These are phyloP conservation scores for Aspergillus texensis DNA, from an alignment of 2,329 filamentous ascomycete species.

Conservation along the genomic window DNA sequence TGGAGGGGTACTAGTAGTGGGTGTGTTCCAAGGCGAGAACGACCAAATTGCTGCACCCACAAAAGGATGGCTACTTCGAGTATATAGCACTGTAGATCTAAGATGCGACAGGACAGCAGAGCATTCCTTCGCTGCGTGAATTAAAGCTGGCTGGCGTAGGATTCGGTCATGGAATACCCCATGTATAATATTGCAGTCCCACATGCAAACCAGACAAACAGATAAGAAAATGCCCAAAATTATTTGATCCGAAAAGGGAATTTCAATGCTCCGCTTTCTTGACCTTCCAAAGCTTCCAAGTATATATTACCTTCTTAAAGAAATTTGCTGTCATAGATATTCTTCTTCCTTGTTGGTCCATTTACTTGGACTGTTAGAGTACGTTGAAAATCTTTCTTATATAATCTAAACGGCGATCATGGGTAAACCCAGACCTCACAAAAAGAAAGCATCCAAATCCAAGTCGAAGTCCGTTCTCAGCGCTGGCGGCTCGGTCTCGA, in stretches of 20 bases:
- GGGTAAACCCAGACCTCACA: conserved; percentile 56
- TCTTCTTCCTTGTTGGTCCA: background rate
- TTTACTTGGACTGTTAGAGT: conserved; percentile 7
- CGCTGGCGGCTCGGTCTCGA: conserved; percentile 41
- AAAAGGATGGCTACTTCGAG: background rate
- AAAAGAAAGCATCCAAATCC: conserved; percentile 46
- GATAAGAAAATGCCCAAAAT: conserved; percentile 33
- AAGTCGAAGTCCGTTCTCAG: conserved; percentile 48
- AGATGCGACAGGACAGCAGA: background rate
- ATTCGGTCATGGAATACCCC: conserved; percentile 18
- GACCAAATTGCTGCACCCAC: background rate
- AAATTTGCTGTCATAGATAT: background rate
- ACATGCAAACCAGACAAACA: conserved; percentile 48
- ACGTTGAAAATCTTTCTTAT: conserved; percentile 10
- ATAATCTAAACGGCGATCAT: conserved; percentile 37
- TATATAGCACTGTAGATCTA: background rate
- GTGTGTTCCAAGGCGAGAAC: conserved; percentile 6
- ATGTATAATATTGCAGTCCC: conserved; percentile 33
- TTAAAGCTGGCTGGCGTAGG: conserved; percentile 8
- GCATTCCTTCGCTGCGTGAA: background rate
- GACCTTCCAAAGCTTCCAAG: conserved; percentile 7
- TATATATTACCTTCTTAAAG: background rate
- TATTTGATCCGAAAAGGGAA: conserved; percentile 25
- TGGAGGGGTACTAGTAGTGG: conserved; percentile 31
- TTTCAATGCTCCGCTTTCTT: conserved; percentile 18